Percentiles rank a stretch among this genome's conserved stretches.
phyloP scores from a whole-genome alignment of 805 yeast species.

The Ogataea salicorniae region DNA sequence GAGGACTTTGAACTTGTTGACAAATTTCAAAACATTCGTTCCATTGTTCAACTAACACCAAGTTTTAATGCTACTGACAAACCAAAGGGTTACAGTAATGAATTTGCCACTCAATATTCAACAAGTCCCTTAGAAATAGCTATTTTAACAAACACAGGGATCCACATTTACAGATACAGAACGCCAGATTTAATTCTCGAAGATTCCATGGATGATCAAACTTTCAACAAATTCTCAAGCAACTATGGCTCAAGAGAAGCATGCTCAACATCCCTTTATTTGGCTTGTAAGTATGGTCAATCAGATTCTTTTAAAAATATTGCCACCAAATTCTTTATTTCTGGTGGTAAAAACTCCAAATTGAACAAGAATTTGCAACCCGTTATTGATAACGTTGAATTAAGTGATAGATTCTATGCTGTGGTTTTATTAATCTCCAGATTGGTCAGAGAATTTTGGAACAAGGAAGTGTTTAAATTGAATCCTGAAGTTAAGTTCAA shows the following conservation, averaged over 20 bases:
- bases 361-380: constrained; percentile 33
- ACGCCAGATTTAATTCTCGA: constrained; percentile 78
- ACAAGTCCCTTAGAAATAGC: constrained; percentile 67
- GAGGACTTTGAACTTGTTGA: constrained; percentile 80
- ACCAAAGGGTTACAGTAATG: constrained; percentile 81
- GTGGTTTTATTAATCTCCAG: constrained; percentile 74
- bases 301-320: constrained; percentile 44
- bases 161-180: constrained; percentile 69
- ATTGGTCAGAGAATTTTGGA: constrained; percentile 77
- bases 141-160: constrained; percentile 72
- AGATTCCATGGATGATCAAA: constrained; percentile 54
- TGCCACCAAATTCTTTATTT: constrained; percentile 46
- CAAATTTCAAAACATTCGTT: constrained; percentile 52
- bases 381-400: constrained; percentile 66
- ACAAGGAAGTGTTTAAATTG: constrained; percentile 53
- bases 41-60: constrained; percentile 66
- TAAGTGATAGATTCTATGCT: constrained; percentile 91
- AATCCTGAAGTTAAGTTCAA: constrained; percentile 29
- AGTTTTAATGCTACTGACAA: constrained; percentile 65
- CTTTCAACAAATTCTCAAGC: constrained; percentile 62
- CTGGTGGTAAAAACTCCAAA: constrained; percentile 50
- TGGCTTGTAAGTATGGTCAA: constrained; percentile 70
- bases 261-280: constrained; percentile 80
- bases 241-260: constrained; percentile 87
- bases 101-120: constrained; percentile 80